Evolutionary conservation across 768 basidiomycete genomes (phyloP), one percentile per base, ranked within the genome.

Genomic region (Calocybe indica): DNA sequence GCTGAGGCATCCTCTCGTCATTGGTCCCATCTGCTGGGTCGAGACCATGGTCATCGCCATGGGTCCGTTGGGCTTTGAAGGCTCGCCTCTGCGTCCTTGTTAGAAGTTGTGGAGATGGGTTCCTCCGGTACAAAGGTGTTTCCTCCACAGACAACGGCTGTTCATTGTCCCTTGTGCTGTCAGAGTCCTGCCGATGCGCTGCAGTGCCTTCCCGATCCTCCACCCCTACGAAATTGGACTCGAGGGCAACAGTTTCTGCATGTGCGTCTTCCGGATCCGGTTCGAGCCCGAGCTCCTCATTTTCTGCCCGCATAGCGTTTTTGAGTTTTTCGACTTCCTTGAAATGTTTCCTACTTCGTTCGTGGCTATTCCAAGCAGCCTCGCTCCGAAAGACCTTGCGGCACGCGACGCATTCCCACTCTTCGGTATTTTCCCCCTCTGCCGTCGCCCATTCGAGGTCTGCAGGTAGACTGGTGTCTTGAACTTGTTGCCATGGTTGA

Each of bases 331-430:
- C 89, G 9, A 98, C 81, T 52, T 92, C 89, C 64, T 86, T 90
- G 61, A 88, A 61, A 58, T 99, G 96, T 64, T 92, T 96, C 67
- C 88, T 88, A 63, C 93, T 96, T 54, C 93, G 74, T 63, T 98
- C 96, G 53, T 98, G 96, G 62, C 92, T 97, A 55, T 84, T 75
- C 94, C 94, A 99, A 5, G 92, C 90, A 0, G 91, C 89, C 56
- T 97, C 93, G 53, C 85, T 92, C 58, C 85, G 71, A 61, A 97
- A 98, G 0, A 77, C 74, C 70, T 96, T 97, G 29, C 78, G 74
- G 58, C 96, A 99, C 6, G 84, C 94, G n/a, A 97, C 85, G 58
- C 96, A 99, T 62, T 95, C 93, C 84, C 87, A 92, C 59, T 88
- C 88, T 56, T 92, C 88, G 5, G 76, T 66, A 49, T 84, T 78